A percentile compares a stretch with the other conserved stretches of the same genome.
These are phyloP conservation scores for Capsella rubella DNA, from an alignment of 441 rosid species.

Conservation along the genomic window DNA sequence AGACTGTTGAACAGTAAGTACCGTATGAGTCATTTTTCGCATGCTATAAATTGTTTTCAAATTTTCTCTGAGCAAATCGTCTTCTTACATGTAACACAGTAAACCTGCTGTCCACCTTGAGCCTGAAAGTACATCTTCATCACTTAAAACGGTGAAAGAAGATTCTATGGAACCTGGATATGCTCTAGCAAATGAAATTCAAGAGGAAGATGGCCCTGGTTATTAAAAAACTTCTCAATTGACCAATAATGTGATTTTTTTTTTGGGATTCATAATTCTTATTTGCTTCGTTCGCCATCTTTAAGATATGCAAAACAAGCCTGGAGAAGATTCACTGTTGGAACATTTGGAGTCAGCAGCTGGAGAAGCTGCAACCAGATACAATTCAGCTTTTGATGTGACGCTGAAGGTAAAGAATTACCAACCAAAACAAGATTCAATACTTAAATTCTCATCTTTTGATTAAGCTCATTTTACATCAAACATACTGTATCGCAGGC, in stretches of 20 bases:
- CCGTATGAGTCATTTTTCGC: neutral
- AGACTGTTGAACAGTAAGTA: slow-evolving; percentile 2
- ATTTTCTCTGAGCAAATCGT: neutral
- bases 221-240: neutral
- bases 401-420: neutral
- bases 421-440: neutral
- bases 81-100: slow-evolving; percentile 5
- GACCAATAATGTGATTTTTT: neutral
- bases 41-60: neutral
- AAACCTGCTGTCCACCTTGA: slow-evolving; percentile 7
- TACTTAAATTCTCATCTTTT: neutral
- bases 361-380: neutral
- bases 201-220: slow-evolving; percentile 11
- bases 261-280: neutral
- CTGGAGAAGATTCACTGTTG: neutral
- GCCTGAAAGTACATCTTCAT: neutral
- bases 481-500: neutral
- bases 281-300: neutral
- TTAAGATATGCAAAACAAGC: slow-evolving; percentile 8
- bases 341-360: neutral
- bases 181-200: slow-evolving; percentile 23
- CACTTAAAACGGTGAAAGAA: neutral
- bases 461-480: neutral
- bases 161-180: neutral
- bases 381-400: neutral